phyloP scores from a whole-genome alignment of 257 asterid species.

The Forsythia suspensa region DNA sequence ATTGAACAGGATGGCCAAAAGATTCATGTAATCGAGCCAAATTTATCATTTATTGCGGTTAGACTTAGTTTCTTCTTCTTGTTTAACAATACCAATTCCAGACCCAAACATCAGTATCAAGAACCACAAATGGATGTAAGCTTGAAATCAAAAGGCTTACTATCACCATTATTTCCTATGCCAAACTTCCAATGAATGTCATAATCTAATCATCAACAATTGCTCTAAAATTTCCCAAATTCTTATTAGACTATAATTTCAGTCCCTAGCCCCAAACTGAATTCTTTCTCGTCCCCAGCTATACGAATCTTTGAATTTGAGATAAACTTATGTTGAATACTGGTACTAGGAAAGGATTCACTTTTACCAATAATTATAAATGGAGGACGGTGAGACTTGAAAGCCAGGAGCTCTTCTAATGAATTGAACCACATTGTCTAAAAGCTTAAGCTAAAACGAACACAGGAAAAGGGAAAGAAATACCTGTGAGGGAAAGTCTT shows the following conservation, averaged over 20 bases:
- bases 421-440: too few species aligned
- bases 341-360: too few species aligned
- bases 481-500: conserved; percentile 94
- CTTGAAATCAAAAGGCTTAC: not conserved
- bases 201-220: not conserved
- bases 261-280: not conserved
- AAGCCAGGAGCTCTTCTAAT: too few species aligned
- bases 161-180: not conserved
- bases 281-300: too few species aligned
- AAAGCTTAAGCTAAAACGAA: too few species aligned
- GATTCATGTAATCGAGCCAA: not conserved
- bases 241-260: not conserved
- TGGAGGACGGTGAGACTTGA: too few species aligned
- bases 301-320: too few species aligned
- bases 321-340: too few species aligned
- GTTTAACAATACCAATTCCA: not conserved
- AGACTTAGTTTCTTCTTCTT: not conserved
- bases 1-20: not conserved
- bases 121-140: not conserved
- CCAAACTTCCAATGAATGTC: not conserved
- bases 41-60: not conserved
- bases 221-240: not conserved
- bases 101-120: not conserved
- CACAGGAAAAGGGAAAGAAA: not conserved
- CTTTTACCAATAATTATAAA: too few species aligned